A percentile compares a stretch with the other conserved stretches of the same genome.
Conservation (phyloP, 495 filamentous ascomycete genomes). For the Sordaria brevicollis region DNA sequence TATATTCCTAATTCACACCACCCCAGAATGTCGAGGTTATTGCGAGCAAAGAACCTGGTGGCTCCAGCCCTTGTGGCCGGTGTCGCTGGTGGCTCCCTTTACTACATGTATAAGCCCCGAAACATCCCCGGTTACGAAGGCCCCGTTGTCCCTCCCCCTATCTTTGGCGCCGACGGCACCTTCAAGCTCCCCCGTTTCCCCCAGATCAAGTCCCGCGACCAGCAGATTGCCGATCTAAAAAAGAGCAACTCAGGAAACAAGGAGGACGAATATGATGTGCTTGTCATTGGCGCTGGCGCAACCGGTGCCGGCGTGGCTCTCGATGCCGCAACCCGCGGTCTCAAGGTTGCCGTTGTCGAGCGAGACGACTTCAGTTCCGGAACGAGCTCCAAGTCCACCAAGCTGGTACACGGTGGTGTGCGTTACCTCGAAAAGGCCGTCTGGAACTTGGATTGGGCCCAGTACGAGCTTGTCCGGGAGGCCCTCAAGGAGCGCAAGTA, state of each 20-base stretch:
- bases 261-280: slow-evolving; percentile 63
- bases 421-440: slow-evolving; percentile 95
- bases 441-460: slow-evolving; percentile 91
- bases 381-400: slow-evolving; percentile 94
- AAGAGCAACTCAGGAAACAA: slow-evolving; percentile 24
- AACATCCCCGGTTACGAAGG: slow-evolving; percentile 79
- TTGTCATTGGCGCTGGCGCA: slow-evolving; percentile 87
- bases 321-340: slow-evolving; percentile 83
- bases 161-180: slow-evolving; percentile 65
- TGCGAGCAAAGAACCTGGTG: slow-evolving; percentile 25
- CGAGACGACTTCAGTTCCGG: slow-evolving; percentile 89
- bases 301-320: slow-evolving; percentile 89
- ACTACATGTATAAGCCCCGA: slow-evolving; percentile 71
- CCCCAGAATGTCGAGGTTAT: slow-evolving; percentile 17
- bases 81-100: slow-evolving; percentile 47
- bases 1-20: background rate
- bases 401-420: slow-evolving; percentile 93
- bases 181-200: slow-evolving; percentile 78
- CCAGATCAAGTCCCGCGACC: slow-evolving; percentile 55
- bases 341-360: slow-evolving; percentile 92
- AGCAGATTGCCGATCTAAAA: slow-evolving; percentile 53
- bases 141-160: slow-evolving; percentile 69
- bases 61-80: slow-evolving; percentile 26
- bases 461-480: slow-evolving; percentile 88
- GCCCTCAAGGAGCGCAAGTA: slow-evolving; percentile 94